Evolutionary conservation across 2,329 filamentous ascomycete species (phyloP), one percentile per base, ranked within the genome.

Genomic region (Pyrenophora seminiperda): DNA sequence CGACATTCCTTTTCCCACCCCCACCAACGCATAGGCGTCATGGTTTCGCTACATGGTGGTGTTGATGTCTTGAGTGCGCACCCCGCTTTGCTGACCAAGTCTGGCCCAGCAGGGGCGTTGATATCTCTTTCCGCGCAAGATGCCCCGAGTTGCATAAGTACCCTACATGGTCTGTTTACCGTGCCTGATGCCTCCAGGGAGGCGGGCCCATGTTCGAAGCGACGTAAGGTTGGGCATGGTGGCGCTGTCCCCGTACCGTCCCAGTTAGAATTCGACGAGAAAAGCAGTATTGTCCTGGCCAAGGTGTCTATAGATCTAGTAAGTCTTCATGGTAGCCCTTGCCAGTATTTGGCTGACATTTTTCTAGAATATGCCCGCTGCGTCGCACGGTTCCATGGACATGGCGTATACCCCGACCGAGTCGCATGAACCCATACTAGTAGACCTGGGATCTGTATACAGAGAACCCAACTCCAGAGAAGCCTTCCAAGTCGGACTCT

Each of bases 241-340:
- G 34, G 24, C 13, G 36, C 19, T 32, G 24, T 39, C 39, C 29
- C 38, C n/a, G 14, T 47, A 9, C 45, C 4, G 4, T 9, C 52
- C 5, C 24, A 27, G 6, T 36, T n/a, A 6, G 41, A 52, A 7
- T 56, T 58, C 19, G 58, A 62, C 22, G 48, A 51, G 6, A 40
- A 42, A 6, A 56, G 56, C 31, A 71, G 68, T 33, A 49, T 67
- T n/a, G 54, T 70, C n/a, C 55, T 73, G n/a, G 62, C 61, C 18
- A 58, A 51, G 24, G 47, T 68, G 1, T 57, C 52, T 13, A 34
- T 73, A 13, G 58, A 62, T 33, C 30, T 73, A 53, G 68, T 70
- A 27, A 52, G 64, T 56, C 5, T 15, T 39, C 20, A 18, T n/a
- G 14, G 10, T 20, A 22, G 13, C 10, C 22, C n/a, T 41, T n/a